Evolutionary conservation across 768 basidiomycete genomes (phyloP), one percentile per base, ranked within the genome.

Genomic region (Mycena chlorophos): DNA sequence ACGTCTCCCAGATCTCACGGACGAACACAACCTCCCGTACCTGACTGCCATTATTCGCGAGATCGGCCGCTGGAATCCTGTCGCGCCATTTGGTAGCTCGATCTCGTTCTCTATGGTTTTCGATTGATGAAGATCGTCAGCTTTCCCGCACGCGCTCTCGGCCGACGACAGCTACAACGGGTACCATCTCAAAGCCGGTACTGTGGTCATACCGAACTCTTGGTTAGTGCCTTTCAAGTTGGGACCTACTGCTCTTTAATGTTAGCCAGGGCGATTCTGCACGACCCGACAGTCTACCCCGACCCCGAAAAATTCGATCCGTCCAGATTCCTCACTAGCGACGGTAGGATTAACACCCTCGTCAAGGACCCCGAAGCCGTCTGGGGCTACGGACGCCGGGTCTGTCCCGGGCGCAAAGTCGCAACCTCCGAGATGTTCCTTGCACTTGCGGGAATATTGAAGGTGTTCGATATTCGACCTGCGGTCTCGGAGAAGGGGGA

Each of bases 261-360:
- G 12, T 14, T 29, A 10, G 16, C 22, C 19, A 75, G 73, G 74
- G 67, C 67, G 14, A 71, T 75, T 10, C 57, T 66, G 10, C 68
- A 64, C 49, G 64, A 75, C 27, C 62, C 65, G 26, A 46, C 46
- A 22, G 65, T 61, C 39, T 75, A 74, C 49, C 66, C 69, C 2
- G 64, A 73, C 2, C 71, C 73, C 10, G 54, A 65, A 0, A 29
- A 16, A 14, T 75, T 74, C 59, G 56, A 62, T 8, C 74, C 74
- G 2, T 73, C 71, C 27, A 65, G 74, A 5, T 75, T 71, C 52
- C 45, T 69, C 62, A 60, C 74, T 63, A 3, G 10, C 17, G 40
- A 66, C 49, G 25, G 58, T 0, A 62, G 62, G 40, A 29, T 59
- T 12, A 47, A 61, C n/a, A 56, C 56, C 1, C 48, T 54, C 1